Percentiles rank a stretch among this genome's conserved stretches.
phyloP scores from a whole-genome alignment of 192 early-diverging fungal genomes.

The Umbelopsis isabellina region DNA sequence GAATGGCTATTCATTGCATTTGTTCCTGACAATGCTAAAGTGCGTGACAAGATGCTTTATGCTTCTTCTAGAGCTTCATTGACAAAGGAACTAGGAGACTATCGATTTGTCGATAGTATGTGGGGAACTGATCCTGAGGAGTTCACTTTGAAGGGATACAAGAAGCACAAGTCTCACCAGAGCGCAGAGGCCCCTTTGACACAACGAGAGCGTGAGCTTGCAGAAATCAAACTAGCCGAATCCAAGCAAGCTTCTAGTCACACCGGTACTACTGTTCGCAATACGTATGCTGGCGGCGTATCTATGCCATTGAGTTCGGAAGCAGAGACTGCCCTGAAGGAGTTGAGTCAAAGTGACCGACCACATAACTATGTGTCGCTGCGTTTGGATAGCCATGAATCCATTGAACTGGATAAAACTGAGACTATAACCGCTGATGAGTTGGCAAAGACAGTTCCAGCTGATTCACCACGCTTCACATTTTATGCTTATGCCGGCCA shows the following conservation, averaged over 20 bases:
- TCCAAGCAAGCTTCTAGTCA: slow-evolving; percentile 49
- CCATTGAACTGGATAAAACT: slow-evolving; percentile 50
- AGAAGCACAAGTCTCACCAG: slow-evolving; percentile 61
- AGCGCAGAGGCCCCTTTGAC: slow-evolving; percentile 79
- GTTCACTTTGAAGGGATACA: slow-evolving; percentile 67
- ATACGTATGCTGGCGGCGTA: slow-evolving; percentile 68
- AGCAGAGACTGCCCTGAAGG: slow-evolving; percentile 61
- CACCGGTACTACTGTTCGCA: slow-evolving; percentile 61
- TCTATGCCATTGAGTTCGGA: slow-evolving; percentile 63
- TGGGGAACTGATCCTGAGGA: slow-evolving; percentile 80
- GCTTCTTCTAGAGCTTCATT: slow-evolving; percentile 84
- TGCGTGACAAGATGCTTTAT: slow-evolving; percentile 95
- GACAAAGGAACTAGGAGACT: slow-evolving; percentile 79
- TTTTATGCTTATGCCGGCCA: slow-evolving; percentile 58
- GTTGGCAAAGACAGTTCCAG: slow-evolving; percentile 54
- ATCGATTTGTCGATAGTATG: slow-evolving; percentile 79
- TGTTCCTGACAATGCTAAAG: slow-evolving; percentile 79
- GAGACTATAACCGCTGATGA: slow-evolving; percentile 51
- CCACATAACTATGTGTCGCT: slow-evolving; percentile 66
- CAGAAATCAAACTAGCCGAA: slow-evolving; percentile 54
- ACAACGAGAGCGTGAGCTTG: slow-evolving; percentile 81
- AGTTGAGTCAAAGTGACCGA: slow-evolving; percentile 48
- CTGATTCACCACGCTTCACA: slow-evolving; percentile 73
- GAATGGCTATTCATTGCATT: slow-evolving; percentile 80
- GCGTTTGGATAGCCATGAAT: slow-evolving; percentile 42